phyloP scores from a whole-genome alignment of 1,284 basidiomycete species.

The Trametes versicolor region DNA sequence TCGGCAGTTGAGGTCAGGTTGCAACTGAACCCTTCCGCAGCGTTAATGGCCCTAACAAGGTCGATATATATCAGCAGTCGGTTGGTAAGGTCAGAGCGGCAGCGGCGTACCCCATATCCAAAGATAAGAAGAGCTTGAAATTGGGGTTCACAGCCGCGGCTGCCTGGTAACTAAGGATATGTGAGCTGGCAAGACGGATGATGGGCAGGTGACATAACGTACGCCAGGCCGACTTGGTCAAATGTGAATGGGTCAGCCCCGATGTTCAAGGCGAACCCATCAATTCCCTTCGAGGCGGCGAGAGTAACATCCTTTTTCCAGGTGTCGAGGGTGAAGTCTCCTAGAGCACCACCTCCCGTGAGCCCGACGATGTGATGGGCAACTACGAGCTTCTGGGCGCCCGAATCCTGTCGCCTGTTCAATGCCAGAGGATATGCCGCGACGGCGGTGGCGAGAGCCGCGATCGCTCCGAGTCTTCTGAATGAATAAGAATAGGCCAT shows the following conservation, averaged over 20 bases:
- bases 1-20: conserved; percentile 59
- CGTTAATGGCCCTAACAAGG: conserved; percentile 56
- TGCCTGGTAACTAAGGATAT: conserved; percentile 54
- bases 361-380: conserved; percentile 8
- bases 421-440: conserved; percentile 9
- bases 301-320: conserved; percentile 67
- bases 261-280: conserved; percentile 73
- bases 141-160: conserved; percentile 60
- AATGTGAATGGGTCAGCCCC: conserved; percentile 67
- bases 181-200: background rate
- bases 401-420: conserved; percentile 8
- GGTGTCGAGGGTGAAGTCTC: conserved; percentile 44
- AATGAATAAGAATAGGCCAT: background rate
- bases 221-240: conserved; percentile 74
- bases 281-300: conserved; percentile 66
- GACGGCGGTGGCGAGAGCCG: background rate
- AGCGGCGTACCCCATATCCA: conserved; percentile 77
- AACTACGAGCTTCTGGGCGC: conserved; percentile 33
- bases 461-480: background rate
- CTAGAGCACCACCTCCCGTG: background rate
- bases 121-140: conserved; percentile 84
- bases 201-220: conserved; percentile 44
- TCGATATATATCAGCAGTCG: background rate
- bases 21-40: conserved; percentile 47
- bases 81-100: background rate